Evolutionary conservation across 805 yeast genomes (phyloP), one percentile per base, ranked within the genome.

Genomic region (Candida yuanshanica): DNA sequence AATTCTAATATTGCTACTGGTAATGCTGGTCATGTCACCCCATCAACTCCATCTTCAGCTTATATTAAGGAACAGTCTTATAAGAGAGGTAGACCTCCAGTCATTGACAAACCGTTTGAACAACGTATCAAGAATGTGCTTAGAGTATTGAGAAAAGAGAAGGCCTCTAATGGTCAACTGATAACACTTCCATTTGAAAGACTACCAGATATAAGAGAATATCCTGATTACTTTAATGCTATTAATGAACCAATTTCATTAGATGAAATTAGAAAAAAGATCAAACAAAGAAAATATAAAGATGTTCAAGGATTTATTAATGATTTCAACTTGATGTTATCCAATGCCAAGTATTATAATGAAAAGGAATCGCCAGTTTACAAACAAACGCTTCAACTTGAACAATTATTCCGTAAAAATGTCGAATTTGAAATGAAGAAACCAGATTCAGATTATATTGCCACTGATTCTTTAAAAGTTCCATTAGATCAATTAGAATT

Each of bases 81-180:
- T 41, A 82, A 86, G 60, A 74, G 95, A 55, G 95, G 95, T 16
- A 74, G 95, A 52, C 96, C 96, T 5, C 95, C 96, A 2, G 83
- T 87, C 42, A 87, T 88, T 37, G 95, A 86, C 60, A 83, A 80
- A 57, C 95, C 95, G 6, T 90, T 83, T 61, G 97, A 93, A 63
- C 88, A 88, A 56, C 72, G 97, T 48, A 89, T 91, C 63, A 90
- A 91, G 61, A 80, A 87, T 50, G 81, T 93, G 29, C 65, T 93
- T 69, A 79, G 95, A 59, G 80, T 77, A 37, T 69, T 93, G 56
- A 85, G 89, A 55, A 85, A 85, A 56, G 81, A 83, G 44, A 74
- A 77, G 35, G 79, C 74, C 51, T 68, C 69, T 2, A 67, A 67
- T 34, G 70, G 70, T 11, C 71, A 69, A 35, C 66, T 74, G 26